Evolutionary conservation across 2,329 filamentous ascomycete genomes (phyloP).

Genomic region (Curvularia spicifera): DNA sequence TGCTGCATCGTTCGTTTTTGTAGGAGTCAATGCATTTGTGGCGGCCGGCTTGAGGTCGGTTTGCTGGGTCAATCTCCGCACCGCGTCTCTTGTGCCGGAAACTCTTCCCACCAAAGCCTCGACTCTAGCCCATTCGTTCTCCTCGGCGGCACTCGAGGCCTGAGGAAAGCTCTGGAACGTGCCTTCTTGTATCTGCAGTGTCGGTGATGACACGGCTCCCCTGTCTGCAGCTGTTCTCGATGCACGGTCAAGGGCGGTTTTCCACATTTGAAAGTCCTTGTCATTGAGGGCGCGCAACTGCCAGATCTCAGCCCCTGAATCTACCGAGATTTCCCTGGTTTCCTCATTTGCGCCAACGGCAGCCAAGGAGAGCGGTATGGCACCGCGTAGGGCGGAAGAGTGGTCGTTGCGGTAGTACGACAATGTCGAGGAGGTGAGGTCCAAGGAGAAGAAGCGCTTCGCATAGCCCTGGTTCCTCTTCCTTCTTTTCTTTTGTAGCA

Average conservation of each 20-base stretch:
- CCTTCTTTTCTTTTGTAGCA: conserved; percentile 84
- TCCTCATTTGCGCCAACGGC: conserved; percentile 89
- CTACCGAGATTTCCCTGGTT: conserved; percentile 90
- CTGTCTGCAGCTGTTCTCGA: conserved; percentile 59
- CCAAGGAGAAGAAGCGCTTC: conserved; percentile 91
- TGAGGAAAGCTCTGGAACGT: conserved; percentile 27
- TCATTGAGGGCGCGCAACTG: conserved; percentile 83
- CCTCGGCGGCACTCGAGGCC: conserved; percentile 61
- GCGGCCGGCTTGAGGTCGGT: conserved; percentile 69
- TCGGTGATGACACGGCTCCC: conserved; percentile 35
- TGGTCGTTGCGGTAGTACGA: conserved; percentile 97
- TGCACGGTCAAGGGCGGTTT: conserved; percentile 80
- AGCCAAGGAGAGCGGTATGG: conserved; percentile 88
- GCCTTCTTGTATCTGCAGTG: conserved; percentile 37
- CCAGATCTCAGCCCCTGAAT: conserved; percentile 97
- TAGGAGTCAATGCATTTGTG: conserved; percentile 44
- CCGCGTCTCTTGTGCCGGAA: conserved; percentile 84
- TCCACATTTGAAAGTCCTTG: conserved; percentile 89
- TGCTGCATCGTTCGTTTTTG: conserved; percentile 35
- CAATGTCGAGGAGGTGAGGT: conserved; percentile 90
- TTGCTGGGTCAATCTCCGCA: conserved; percentile 84
- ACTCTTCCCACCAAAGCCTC: conserved; percentile 85
- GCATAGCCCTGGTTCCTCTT: conserved; percentile 96
- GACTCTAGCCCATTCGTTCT: conserved; percentile 85
- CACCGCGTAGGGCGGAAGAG: conserved; percentile 87